phyloP scores from a whole-genome alignment of 2,329 filamentous ascomycete species.

The Sclerotinia minor region DNA sequence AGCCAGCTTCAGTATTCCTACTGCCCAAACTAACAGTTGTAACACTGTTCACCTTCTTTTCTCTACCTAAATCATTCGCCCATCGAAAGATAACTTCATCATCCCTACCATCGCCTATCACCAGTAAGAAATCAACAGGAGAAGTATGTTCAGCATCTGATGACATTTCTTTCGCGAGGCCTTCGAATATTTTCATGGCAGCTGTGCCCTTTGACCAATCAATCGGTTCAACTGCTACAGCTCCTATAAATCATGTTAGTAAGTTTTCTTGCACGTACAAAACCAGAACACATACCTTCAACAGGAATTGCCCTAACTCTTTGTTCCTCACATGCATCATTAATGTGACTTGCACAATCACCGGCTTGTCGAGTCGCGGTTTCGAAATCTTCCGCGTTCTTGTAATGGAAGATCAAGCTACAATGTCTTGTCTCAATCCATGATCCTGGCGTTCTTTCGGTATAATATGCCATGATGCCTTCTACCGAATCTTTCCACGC shows the following conservation, averaged over 20 bases:
- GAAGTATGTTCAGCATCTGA: slow-evolving; percentile 41
- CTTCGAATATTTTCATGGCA: slow-evolving; percentile 69
- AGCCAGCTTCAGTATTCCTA: slow-evolving; percentile 82
- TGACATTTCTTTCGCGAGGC: slow-evolving; percentile 48
- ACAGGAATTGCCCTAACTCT: slow-evolving; percentile 80
- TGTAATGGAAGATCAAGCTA: slow-evolving; percentile 88
- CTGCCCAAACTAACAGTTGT: slow-evolving; percentile 84
- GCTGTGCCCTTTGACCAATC: slow-evolving; percentile 89
- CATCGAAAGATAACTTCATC: slow-evolving; percentile 93
- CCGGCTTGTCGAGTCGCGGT: slow-evolving; percentile 76
- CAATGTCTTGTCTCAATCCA: slow-evolving; percentile 90
- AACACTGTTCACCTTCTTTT: slow-evolving; percentile 64
- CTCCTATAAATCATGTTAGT: slow-evolving; percentile 45
- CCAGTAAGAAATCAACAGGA: slow-evolving; percentile 79
- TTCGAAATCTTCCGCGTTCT: slow-evolving; percentile 74
- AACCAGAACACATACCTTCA: slow-evolving; percentile 50
- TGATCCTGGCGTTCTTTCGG: slow-evolving; percentile 83
- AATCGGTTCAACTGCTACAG: slow-evolving; percentile 79
- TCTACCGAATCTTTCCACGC: slow-evolving; percentile 83
- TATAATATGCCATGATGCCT: slow-evolving; percentile 83
- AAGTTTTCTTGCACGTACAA: slow-evolving; percentile 7
- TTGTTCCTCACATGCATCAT: slow-evolving; percentile 84
- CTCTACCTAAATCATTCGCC: slow-evolving; percentile 74
- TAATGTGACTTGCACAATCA: slow-evolving; percentile 92
- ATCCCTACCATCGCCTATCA: slow-evolving; percentile 86